phyloP scores from a whole-genome alignment of 2,329 filamentous ascomycete species.

The Penicillium sp. region DNA sequence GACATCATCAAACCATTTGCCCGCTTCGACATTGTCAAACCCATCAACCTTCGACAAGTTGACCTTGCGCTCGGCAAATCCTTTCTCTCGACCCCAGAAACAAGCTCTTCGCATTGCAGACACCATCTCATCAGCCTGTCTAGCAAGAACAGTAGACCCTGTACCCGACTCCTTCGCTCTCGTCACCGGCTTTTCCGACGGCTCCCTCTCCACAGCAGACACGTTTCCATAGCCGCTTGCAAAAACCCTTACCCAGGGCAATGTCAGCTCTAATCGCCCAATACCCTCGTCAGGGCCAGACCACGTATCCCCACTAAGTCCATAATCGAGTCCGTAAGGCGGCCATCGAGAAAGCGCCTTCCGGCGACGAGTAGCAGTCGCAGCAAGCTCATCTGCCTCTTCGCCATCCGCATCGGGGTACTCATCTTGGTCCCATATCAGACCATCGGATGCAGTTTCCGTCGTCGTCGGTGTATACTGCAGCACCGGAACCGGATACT shows the following conservation, averaged over 20 bases:
- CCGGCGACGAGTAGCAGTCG: constrained; percentile 28
- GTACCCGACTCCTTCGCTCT: background rate
- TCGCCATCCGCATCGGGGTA: constrained; percentile 9
- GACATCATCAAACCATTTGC: constrained; percentile 12
- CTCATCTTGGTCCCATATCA: constrained; percentile 9
- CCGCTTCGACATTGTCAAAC: background rate
- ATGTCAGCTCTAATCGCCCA: constrained; percentile 27
- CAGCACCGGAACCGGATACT: constrained; percentile 36
- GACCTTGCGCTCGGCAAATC: constrained; percentile 41
- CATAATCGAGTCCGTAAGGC: constrained; percentile 40
- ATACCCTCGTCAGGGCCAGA: constrained; percentile 18
- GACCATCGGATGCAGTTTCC: background rate
- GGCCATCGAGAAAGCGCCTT: constrained; percentile 43
- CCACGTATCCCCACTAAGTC: constrained; percentile 20
- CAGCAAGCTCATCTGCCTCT: background rate
- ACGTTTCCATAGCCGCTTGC: constrained; percentile 1
- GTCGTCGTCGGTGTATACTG: constrained; percentile 8
- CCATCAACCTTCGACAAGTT: constrained; percentile 9
- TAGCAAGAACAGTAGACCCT: constrained; percentile 33
- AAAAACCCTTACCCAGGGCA: constrained; percentile 37
- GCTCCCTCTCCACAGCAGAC: background rate
- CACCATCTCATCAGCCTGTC: constrained; percentile 44
- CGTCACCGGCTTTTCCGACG: background rate
- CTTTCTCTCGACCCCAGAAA: constrained; percentile 45
- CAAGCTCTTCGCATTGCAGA: constrained; percentile 45